These are phyloP conservation scores for Sisymbrium altissimum DNA, from an alignment of 345 rosid species.

Conservation along the genomic window DNA sequence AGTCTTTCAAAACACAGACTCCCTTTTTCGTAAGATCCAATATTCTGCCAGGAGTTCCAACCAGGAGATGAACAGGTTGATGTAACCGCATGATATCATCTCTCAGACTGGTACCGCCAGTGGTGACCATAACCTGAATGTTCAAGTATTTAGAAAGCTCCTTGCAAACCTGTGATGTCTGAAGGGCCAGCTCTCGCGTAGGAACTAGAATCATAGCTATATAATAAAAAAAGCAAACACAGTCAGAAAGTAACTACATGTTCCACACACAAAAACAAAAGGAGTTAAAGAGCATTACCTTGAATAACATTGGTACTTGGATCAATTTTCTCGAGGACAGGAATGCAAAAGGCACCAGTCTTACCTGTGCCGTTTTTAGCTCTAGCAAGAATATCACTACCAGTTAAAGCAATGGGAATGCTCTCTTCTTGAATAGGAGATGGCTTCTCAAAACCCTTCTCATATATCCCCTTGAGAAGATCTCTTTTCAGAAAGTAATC, in stretches of 20 bases:
- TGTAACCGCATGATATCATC: conserved; percentile 99
- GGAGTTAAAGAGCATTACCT: conserved; percentile 52
- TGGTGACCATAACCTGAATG: conserved; percentile 97
- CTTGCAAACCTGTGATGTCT: conserved; percentile 98
- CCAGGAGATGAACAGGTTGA: conserved; percentile 96
- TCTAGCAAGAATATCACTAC: conserved; percentile 99
- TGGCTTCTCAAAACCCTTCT: conserved; percentile 98
- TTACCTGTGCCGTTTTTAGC: conserved; percentile 99
- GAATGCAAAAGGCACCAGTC: conserved; percentile 98
- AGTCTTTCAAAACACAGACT: conserved; percentile 89
- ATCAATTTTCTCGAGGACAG: conserved; percentile 96
- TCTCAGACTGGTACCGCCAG: conserved; percentile 98
- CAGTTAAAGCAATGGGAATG: conserved; percentile 98
- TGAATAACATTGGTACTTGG: conserved; percentile 91
- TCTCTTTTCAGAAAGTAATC: conserved; percentile 96
- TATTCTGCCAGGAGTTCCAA: conserved; percentile 99
- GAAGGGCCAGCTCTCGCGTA: conserved; percentile 96
- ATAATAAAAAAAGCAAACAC: neutral
- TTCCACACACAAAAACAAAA: neutral
- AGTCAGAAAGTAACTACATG: neutral
- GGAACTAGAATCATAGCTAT: conserved; percentile 96
- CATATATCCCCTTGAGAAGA: conserved; percentile 94
- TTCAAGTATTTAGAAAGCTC: conserved; percentile 95
- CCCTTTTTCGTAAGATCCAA: conserved; percentile 96
- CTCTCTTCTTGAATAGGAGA: conserved; percentile 99